Evolutionary conservation across 306 rosid genomes (phyloP), one percentile per base, ranked within the genome.

Genomic region (Sophora flavescens): DNA sequence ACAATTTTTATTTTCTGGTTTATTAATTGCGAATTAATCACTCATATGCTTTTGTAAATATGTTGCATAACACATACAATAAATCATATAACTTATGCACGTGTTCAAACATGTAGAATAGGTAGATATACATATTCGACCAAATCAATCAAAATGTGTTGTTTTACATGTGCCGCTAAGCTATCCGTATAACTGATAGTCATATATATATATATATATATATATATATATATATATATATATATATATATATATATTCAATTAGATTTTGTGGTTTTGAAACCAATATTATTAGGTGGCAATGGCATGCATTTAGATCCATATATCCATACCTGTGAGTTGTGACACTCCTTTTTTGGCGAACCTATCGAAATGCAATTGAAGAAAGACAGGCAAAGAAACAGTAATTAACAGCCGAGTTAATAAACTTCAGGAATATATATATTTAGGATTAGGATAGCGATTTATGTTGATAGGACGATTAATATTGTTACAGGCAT

Each of bases 81-180:
- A 36, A 16, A 78, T 71, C 33, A 16, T 64, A 41, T 33, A 60
- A 59, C 42, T 16, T 48, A 38, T 48, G 68, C 68, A 22, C 74
- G 72, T 54, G 56, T 79, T 7, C 35, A 72, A 44, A 50, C 62
- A 32, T 72, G 38, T 41, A 41, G 66, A 70, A 72, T 51, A 6
- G 3, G 36, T 44, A 73, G 67, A 51, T 62, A 57, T 42, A 80
- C 68, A 80, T 64, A 42, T 54, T 42, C 69, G 61, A 80, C 69
- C 68, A 14, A 64, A 33, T 64, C 69, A 64, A 65, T 45, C 63
- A 79, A 79, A 79, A 72, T 42, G 68, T 63, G 78, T 63, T 5
- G 11, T 30, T 26, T 53, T 44, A 35, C 8, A 30, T 72, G 9
- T 45, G 38, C 65, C 13, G 41, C 53, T 36, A 63, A 63, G 11